These are phyloP conservation scores for Passalora sequoiae DNA, from an alignment of 2,329 filamentous ascomycete genomes.

Conservation along the genomic window DNA sequence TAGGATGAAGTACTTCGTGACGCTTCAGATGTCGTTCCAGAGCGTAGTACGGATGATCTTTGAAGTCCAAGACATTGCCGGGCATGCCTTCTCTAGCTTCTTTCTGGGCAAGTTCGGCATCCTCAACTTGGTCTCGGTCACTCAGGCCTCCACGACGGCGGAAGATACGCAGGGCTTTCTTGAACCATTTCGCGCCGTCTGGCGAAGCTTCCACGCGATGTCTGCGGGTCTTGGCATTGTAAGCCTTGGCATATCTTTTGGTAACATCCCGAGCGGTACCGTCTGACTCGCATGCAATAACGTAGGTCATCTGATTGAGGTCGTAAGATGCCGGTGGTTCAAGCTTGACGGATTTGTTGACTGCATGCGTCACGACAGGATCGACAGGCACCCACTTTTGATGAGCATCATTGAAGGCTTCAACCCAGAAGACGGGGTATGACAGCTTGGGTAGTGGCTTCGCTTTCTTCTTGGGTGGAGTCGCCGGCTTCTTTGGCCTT, in stretches of 20 bases:
- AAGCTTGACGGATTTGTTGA: constrained; percentile 68
- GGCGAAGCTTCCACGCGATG: constrained; percentile 67
- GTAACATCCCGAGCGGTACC: constrained; percentile 79
- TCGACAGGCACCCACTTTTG: constrained; percentile 93
- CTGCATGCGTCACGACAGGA: constrained; percentile 71
- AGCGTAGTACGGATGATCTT: constrained; percentile 50
- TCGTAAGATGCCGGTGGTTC: constrained; percentile 77
- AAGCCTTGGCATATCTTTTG: constrained; percentile 77
- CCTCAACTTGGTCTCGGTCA: constrained; percentile 79
- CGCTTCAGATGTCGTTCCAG: constrained; percentile 77
- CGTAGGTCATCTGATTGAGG: constrained; percentile 75
- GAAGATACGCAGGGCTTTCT: constrained; percentile 45
- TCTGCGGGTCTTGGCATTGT: constrained; percentile 82
- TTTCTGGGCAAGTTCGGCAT: constrained; percentile 65
- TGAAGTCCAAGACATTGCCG: constrained; percentile 38
- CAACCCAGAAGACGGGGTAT: constrained; percentile 89
- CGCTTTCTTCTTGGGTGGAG: constrained; percentile 30
- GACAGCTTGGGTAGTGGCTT: constrained; percentile 60
- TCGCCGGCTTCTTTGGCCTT: neutral
- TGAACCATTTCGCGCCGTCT: constrained; percentile 54
- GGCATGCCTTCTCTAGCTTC: constrained; percentile 64
- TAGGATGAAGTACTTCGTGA: constrained; percentile 75
- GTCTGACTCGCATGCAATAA: constrained; percentile 77
- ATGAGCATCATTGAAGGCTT: constrained; percentile 76
- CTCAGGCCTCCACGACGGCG: constrained; percentile 24